Conservation (phyloP, 805 yeast species). For the Scheffersomyces stipitis region DNA sequence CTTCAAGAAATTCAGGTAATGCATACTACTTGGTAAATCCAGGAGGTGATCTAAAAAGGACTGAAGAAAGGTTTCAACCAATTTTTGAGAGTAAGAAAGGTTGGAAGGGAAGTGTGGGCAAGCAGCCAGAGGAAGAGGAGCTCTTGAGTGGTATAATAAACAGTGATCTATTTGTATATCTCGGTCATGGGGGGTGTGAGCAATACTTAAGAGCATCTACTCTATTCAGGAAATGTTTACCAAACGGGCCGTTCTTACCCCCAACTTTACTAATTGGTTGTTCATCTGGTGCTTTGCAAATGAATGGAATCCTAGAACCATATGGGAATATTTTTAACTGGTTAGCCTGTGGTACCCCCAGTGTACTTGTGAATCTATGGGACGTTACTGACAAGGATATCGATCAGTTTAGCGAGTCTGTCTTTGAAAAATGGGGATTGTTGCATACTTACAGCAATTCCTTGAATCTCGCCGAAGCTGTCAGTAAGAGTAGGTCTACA, state of each 20-base stretch:
- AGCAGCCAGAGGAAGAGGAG: conserved; percentile 55
- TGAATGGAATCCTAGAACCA: conserved; percentile 63
- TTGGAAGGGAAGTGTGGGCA: conserved; percentile 58
- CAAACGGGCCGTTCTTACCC: conserved; percentile 44
- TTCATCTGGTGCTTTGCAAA: conserved; percentile 71
- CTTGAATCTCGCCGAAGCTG: conserved; percentile 52
- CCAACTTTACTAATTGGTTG: conserved; percentile 82
- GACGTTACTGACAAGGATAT: conserved; percentile 96
- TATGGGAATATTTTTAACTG: conserved; percentile 77
- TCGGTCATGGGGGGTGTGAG: conserved; percentile 98
- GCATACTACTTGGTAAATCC: conserved; percentile 74
- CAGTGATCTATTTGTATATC: conserved; percentile 59
- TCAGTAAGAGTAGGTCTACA: conserved; percentile 57
- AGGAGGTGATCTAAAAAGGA: conserved; percentile 66
- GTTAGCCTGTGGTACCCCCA: conserved; percentile 76
- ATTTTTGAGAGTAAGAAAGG: conserved; percentile 36
- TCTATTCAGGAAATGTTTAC: conserved; percentile 30
- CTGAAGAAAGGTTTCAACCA: conserved; percentile 57
- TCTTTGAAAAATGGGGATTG: conserved; percentile 70
- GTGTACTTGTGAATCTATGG: conserved; percentile 88
- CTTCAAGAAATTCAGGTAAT: background rate
- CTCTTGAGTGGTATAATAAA: conserved; percentile 43
- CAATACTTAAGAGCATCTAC: conserved; percentile 63
- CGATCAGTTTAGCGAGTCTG: conserved; percentile 66
- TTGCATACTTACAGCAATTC: conserved; percentile 12